phyloP scores from a whole-genome alignment of 345 rosid genomes.

The Salix udensis region DNA sequence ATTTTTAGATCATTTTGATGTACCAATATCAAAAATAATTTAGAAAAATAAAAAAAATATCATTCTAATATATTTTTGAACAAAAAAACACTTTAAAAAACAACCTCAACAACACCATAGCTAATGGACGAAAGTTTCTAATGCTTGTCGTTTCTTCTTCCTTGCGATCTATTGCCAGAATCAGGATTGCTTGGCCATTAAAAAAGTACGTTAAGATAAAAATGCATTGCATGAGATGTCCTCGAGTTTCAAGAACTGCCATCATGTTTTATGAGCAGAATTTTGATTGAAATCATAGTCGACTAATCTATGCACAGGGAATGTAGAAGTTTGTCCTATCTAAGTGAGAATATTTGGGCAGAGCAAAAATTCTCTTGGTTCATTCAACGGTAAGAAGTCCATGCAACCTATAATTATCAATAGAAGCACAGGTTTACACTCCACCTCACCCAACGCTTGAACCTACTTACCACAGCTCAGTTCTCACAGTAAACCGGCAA shows the following conservation, averaged over 20 bases:
- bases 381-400: constrained; percentile 1
- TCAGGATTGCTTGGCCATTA: no score
- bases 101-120: no score
- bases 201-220: not conserved
- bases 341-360: not conserved
- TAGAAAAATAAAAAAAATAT: no score
- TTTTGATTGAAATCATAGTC: not conserved
- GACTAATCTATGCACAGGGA: not conserved
- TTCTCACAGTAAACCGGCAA: not conserved
- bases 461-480: constrained; percentile 4
- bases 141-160: no score
- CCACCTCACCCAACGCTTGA: not conserved
- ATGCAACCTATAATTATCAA: not conserved
- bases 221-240: not conserved
- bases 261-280: not conserved
- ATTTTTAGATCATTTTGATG: no score
- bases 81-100: no score
- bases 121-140: no score
- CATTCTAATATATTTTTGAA: no score
- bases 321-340: not conserved
- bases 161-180: no score
- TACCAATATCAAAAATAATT: no score
- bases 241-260: not conserved
- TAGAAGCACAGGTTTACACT: not conserved
- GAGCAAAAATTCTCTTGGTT: not conserved